Evolutionary conservation across 306 rosid species (phyloP), one percentile per base, ranked within the genome.

Genomic region (Neltuma alba): DNA sequence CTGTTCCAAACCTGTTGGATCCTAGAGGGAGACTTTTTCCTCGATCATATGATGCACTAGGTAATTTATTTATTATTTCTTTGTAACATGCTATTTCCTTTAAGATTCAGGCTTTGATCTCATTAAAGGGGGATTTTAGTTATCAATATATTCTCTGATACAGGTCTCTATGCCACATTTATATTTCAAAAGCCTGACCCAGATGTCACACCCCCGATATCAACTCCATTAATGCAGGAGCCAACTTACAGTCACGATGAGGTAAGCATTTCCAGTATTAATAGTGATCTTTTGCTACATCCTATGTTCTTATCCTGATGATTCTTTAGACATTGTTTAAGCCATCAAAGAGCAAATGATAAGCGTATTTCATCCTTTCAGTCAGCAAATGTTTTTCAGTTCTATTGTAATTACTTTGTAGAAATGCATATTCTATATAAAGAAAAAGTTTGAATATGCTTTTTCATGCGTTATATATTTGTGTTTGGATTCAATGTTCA

Each of bases 171-270:
- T 77, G 85, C 96, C 66, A 93, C 98, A 50, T 93, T 95, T 83
- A 93, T 95, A 89, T 92, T 95, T 78, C 98, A 90, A 83, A 95
- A 95, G 84, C 98, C 97, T 79, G 94, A 95, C 85, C 99, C 99
- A 11, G 96, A 93, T 72, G 66, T 89, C 25, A 77, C 79, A 45
- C 98, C 97, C 11, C 99, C 97, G 10, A 75, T 89, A 58, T 55
- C 45, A 47, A 84, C 93, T 66, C 99, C 98, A 42, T 72, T 85
- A 44, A 66, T 90, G 86, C 90, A 63, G 50, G 98, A 95, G 36
- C 58, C 82, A 25, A 82, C 80, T 62, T 87, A 89, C 81, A 83
- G 54, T 82, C 89, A 54, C 1, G 99, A 95, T n/a, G 99, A 93
- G 97, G 97, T 84, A 83, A 89, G 89, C 71, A 31, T 68, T 61